phyloP scores from a whole-genome alignment of 371 early-diverging fungal species.

The Nosema muscidifuracis region DNA sequence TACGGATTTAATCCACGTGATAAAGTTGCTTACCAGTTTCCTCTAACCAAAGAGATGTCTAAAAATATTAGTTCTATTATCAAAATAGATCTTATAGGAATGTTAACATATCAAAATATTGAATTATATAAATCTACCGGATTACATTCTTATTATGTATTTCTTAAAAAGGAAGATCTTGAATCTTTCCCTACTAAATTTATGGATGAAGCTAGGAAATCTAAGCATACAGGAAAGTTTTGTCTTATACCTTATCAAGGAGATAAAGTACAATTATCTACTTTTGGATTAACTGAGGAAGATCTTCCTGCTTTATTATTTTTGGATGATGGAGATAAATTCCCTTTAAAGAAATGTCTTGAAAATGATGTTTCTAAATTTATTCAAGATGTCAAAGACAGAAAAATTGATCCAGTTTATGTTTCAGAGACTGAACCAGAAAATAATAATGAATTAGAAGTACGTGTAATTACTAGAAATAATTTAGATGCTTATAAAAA shows the following conservation, averaged over 20 bases:
- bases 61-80: background rate
- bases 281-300: conserved; percentile 31
- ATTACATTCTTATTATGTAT: conserved; percentile 42
- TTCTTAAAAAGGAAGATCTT: conserved; percentile 11
- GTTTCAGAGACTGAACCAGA: conserved; percentile 32
- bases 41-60: background rate
- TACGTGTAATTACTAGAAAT: conserved; percentile 45
- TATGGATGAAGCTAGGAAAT: conserved; percentile 5
- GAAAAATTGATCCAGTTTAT: conserved; percentile 15
- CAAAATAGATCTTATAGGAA: conserved; percentile 26
- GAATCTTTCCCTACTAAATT: conserved; percentile 4
- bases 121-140: conserved; percentile 12
- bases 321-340: conserved; percentile 41
- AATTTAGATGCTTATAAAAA: background rate
- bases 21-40: conserved; percentile 16
- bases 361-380: conserved; percentile 18
- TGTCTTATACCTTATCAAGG: conserved; percentile 27
- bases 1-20: conserved; percentile 53
- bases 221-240: conserved; percentile 28
- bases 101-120: conserved; percentile 26
- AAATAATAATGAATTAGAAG: conserved; percentile 38
- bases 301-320: conserved; percentile 44
- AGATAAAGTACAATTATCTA: background rate
- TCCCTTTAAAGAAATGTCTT: conserved; percentile 19
- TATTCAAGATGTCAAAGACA: conserved; percentile 22